Conservation (phyloP, 2,329 filamentous ascomycete species). For the Colletotrichum sp. region DNA sequence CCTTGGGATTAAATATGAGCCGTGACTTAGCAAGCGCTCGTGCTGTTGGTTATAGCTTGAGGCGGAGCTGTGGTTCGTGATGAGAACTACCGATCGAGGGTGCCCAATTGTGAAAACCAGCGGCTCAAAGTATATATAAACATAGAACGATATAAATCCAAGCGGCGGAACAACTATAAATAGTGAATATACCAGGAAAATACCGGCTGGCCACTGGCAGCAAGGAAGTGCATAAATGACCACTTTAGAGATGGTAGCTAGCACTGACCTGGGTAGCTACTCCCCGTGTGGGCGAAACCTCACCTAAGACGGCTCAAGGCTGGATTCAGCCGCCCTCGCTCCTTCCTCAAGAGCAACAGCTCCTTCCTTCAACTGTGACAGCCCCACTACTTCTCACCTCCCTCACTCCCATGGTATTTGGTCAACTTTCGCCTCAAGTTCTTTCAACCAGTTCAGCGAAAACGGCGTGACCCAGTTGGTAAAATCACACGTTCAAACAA, state of each 20-base stretch:
- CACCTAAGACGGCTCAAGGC: background rate
- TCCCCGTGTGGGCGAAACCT: background rate
- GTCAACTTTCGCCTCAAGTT: background rate
- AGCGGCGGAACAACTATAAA: background rate
- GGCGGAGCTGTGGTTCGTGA: background rate
- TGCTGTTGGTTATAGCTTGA: background rate
- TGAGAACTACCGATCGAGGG: background rate
- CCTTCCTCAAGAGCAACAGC: background rate
- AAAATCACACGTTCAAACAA: background rate
- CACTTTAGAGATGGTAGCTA: background rate
- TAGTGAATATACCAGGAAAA: background rate
- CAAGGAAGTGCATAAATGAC: background rate
- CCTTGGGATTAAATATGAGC: background rate
- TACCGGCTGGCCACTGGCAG: background rate
- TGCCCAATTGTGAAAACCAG: background rate
- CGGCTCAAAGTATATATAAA: background rate
- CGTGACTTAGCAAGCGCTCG: background rate
- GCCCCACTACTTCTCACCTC: background rate
- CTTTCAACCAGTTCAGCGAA: background rate
- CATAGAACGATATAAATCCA: background rate
- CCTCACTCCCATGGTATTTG: background rate
- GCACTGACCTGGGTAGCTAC: background rate
- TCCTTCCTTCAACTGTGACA: background rate
- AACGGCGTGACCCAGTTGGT: background rate
- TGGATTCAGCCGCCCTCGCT: background rate